Evolutionary conservation across 805 yeast genomes (phyloP), one percentile per base, ranked within the genome.

Genomic region (Candida sonorensis): DNA sequence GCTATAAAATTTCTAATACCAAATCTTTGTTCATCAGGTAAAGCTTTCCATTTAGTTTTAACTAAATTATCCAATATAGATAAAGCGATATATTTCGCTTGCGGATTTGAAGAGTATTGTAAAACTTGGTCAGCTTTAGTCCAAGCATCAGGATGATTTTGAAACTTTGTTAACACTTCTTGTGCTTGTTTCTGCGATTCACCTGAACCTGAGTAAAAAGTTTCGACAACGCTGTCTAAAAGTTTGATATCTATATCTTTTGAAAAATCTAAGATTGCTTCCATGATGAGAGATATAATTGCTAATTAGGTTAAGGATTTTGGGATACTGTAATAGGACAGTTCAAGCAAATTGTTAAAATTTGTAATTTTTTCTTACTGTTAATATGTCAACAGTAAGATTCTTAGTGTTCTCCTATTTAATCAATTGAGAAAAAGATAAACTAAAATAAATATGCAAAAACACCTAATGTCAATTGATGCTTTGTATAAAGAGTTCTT

Each of bases 111-210:
- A 3, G 94, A 77, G 41, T 65, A 68, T 45, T 88, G 87, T 43
- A 92, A 68, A 38, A 92, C 88, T 57, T 81, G 77, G 50, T 90
- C 97, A 21, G 94, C 92, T 35, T 82, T 74, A 45, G 82, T 85
- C 99, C 99, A 92, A 17, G 97, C 81, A 48, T 90, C 95, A 3
- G 92, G 94, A 57, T 87, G 82, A 41, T 86, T 94, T 59, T 92
- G 96, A 57, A 92, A 88, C 59, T 77, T 74, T 15, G 82, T 79
- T 48, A 83, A 69, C 7, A 81, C 61, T 23, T 68, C 67, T 58
- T 80, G 90, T 8, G 95, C 94, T 42, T 69, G 66, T 40, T 74
- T 75, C 47, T 80, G 87, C 35, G 72, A 77, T n/a, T 63, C 67
- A 15, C 94, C 90, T 4, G 81, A 67, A 4, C 94, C 92, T 36